Conservation (phyloP, 495 filamentous ascomycete genomes). For the Aspergillus sparsus region DNA sequence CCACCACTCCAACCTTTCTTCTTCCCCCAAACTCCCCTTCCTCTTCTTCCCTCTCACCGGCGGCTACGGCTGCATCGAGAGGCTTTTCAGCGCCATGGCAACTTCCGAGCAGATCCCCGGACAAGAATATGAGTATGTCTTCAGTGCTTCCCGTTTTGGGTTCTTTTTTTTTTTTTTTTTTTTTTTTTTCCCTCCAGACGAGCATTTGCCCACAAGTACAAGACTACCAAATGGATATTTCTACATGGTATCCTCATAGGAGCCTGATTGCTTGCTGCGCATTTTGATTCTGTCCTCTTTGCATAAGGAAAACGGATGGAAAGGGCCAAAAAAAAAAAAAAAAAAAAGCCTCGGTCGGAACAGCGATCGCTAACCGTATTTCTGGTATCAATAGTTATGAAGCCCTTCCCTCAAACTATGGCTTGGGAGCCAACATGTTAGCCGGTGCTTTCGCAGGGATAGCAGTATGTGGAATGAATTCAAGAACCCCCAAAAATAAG, state of each 20-base stretch:
- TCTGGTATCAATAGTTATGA: constrained; percentile 56
- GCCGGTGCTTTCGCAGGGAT: constrained; percentile 98
- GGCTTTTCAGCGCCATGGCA: constrained; percentile 48
- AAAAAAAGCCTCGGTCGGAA: neutral
- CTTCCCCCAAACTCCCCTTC: constrained; percentile 11
- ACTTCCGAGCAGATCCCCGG: constrained; percentile 38
- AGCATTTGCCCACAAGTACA: neutral
- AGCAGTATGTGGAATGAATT: constrained; percentile 60
- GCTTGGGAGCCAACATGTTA: constrained; percentile 73
- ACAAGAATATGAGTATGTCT: constrained; percentile 50
- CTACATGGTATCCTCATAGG: no score
- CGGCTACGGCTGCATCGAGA: constrained; percentile 39
- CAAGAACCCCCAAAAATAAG: constrained; percentile 3
- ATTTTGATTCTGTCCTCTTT: neutral
- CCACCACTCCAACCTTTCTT: constrained; percentile 8
- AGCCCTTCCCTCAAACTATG: constrained; percentile 68
- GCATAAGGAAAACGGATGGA: neutral
- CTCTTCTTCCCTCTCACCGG: constrained; percentile 13
- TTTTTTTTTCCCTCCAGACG: neutral
- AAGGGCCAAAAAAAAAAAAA: neutral
- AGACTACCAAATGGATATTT: neutral
- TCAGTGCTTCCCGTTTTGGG: constrained; percentile 11
- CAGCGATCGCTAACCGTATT: constrained; percentile 26
- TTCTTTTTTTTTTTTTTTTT: constrained; percentile 2
- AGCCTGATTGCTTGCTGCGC: constrained; percentile 1